Base-by-base conservation (phyloP, 2,329 filamentous ascomycete species). In the Monilinia polystroma region DNA sequence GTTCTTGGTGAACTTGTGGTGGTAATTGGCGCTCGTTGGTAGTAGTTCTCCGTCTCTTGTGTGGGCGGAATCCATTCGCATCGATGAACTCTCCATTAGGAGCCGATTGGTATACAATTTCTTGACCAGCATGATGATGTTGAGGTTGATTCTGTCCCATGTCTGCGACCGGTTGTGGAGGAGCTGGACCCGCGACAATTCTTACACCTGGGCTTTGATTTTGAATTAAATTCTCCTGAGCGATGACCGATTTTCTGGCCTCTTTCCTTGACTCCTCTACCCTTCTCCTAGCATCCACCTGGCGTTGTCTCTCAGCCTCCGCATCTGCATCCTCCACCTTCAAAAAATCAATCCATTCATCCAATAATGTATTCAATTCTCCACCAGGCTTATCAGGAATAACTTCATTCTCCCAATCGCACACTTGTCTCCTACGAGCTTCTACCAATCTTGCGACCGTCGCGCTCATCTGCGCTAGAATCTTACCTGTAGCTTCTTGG, bases 391-490 rank as follows among this genome's bases (percentile, higher is more conserved):
- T 76, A 32, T 72, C 67, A 7, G 73, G 68, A 63, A 74, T 73
- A 4, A 74, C 65, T n/a, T 73, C 74, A 70, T 71, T 71, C 58
- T 76, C 74, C 74, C 74, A 76, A 68, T 76, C 75, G 12, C 73
- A 68, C 16, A 76, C 71, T 55, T 76, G 74, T 55, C 75, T 68
- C 55, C 75, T 70, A 45, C 75, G 70, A 16, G 67, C 66, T 63
- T 76, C 75, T 54, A 75, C 74, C 53, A 76, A 69, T 69, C 75
- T 69, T 43, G 71, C 75, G 11, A 76, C 75, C 5, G 75, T 76
- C 53, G 75, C 75, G 66, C 74, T 76, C 75, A 76, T 76, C 66
- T 76, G 75, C 12, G 75, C 75, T 4, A 76, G 58, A 7, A 75
- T 62, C 60, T 76, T 76, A 8, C 74, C 74, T 4, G 74, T 75